phyloP scores from a whole-genome alignment of 306 rosid genomes.

The Pyrus communis region DNA sequence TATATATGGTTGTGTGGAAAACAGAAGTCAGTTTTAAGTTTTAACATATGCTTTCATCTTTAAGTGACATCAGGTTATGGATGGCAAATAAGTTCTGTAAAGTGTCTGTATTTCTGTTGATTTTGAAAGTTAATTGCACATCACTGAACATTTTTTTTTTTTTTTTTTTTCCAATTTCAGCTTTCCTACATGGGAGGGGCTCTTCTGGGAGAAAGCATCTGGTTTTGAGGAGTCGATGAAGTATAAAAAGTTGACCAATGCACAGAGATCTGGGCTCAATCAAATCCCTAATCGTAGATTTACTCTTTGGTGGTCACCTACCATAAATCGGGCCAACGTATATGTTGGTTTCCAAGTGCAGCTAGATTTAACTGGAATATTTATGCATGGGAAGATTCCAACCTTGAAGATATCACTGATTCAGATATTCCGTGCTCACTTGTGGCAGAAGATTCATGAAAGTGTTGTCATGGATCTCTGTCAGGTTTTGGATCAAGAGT shows the following conservation, averaged over 20 bases:
- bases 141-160: constrained; percentile 1
- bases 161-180: constrained; percentile 29
- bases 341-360: constrained; percentile 99
- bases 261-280: constrained; percentile 99
- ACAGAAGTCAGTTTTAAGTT: background rate
- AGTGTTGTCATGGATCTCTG: constrained; percentile 99
- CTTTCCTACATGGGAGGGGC: constrained; percentile 98
- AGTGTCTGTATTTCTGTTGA: background rate
- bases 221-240: constrained; percentile 99
- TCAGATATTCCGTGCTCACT: constrained; percentile 96
- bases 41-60: background rate
- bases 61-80: background rate
- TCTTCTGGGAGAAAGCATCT: constrained; percentile 98
- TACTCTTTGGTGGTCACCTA: constrained; percentile 99
- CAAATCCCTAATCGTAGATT: constrained; percentile 99
- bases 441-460: constrained; percentile 99
- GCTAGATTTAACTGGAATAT: constrained; percentile 92
- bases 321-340: constrained; percentile 95
- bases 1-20: background rate
- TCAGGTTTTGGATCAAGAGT: constrained; percentile 98
- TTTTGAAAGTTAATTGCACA: background rate
- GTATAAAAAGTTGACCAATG: constrained; percentile 96
- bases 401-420: constrained; percentile 94
- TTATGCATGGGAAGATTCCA: constrained; percentile 99
- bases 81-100: background rate